phyloP scores from a whole-genome alignment of 768 basidiomycete species.

The Xerocomus potaroensis region DNA sequence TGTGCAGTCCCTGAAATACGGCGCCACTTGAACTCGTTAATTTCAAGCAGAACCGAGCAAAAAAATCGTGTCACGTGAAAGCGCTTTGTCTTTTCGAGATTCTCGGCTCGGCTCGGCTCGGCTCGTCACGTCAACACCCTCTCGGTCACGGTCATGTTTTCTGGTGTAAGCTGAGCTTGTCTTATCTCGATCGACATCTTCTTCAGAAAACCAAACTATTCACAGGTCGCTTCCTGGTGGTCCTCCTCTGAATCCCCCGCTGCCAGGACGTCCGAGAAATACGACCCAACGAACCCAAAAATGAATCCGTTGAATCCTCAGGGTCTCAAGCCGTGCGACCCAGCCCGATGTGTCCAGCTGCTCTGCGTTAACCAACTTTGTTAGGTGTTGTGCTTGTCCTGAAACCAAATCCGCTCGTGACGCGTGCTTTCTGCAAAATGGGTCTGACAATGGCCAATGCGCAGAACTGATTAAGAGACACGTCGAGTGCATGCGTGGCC shows the following conservation, averaged over 20 bases:
- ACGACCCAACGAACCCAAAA: constrained; percentile 71
- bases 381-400: constrained; percentile 94
- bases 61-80: not conserved
- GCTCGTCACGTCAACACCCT: too few relatives aligned
- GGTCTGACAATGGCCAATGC: constrained; percentile 74
- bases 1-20: not conserved
- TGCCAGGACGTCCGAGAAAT: constrained; percentile 38
- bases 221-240: constrained; percentile 55
- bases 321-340: constrained; percentile 87
- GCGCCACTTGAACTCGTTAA: not conserved
- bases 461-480: constrained; percentile 75
- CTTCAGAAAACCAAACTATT: too few relatives aligned
- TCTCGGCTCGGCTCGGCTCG: not conserved
- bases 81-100: not conserved
- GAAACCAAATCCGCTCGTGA: constrained; percentile 90
- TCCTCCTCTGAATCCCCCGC: constrained; percentile 36
- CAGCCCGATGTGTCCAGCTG: not conserved
- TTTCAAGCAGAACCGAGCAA: not conserved
- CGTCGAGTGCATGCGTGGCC: constrained; percentile 83
- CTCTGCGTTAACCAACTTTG: constrained; percentile 1
- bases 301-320: constrained; percentile 89
- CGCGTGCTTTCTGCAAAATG: constrained; percentile 80
- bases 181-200: not conserved
- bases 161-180: constrained; percentile 29
- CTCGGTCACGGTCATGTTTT: constrained; percentile 48